A percentile compares a stretch with the other conserved stretches of the same genome.
phyloP scores from a whole-genome alignment of 148 eudicot genomes.

The Pouteria glomerata region DNA sequence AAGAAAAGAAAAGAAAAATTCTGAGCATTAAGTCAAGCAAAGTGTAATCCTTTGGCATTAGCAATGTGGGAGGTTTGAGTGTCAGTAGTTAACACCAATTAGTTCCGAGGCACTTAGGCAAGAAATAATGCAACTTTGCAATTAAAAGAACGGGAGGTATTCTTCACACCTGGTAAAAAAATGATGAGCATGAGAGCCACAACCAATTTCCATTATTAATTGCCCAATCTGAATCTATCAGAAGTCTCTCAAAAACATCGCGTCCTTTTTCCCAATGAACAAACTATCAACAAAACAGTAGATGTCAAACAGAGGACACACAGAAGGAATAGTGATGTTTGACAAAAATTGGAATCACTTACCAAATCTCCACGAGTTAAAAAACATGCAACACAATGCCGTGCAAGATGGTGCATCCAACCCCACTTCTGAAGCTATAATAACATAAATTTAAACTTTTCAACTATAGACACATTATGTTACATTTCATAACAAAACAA shows the following conservation, averaged over 20 bases:
- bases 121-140: background rate
- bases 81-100: background rate
- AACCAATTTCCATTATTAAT: constrained; percentile 91
- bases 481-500: background rate
- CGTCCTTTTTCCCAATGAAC: constrained; percentile 97
- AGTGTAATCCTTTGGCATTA: background rate
- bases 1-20: background rate
- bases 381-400: constrained; percentile 92
- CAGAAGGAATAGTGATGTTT: background rate
- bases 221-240: constrained; percentile 92
- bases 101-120: background rate
- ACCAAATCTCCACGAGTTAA: constrained; percentile 95
- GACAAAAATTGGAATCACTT: background rate
- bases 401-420: constrained; percentile 98
- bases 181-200: constrained; percentile 94
- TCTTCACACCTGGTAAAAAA: constrained; percentile 71
- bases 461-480: background rate
- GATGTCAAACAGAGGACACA: constrained; percentile 5
- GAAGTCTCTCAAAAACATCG: constrained; percentile 84
- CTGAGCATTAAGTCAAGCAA: no score
- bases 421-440: constrained; percentile 87
- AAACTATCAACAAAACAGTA: constrained; percentile 41
- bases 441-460: background rate
- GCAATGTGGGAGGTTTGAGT: background rate
- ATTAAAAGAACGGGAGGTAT: background rate